A percentile compares a stretch with the other conserved stretches of the same genome.
Conservation (phyloP, 805 yeast species). For the Torulaspora gathmanii region DNA sequence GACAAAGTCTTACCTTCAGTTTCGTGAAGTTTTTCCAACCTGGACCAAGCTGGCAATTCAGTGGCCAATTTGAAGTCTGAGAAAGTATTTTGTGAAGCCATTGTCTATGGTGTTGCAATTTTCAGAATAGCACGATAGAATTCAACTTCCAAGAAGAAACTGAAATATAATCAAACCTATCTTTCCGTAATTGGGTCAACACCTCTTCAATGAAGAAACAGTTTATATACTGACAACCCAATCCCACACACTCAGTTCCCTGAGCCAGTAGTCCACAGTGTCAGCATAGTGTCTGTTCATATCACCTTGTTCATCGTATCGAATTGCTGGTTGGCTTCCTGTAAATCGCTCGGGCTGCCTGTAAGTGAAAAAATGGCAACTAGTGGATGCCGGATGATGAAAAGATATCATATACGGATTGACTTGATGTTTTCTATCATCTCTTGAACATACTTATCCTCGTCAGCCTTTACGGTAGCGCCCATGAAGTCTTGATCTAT, state of each 20-base stretch:
- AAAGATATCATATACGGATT: constrained; percentile 1
- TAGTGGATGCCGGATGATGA: constrained; percentile 1
- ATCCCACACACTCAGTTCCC: neutral
- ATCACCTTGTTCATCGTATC: constrained; percentile 1
- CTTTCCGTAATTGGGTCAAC: neutral
- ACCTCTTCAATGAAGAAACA: neutral
- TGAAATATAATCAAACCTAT: neutral
- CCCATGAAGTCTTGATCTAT: constrained; percentile 10
- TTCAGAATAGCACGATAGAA: neutral
- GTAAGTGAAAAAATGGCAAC: neutral
- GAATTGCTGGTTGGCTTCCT: constrained; percentile 1
- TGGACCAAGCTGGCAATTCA: constrained; percentile 81
- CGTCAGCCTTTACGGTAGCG: constrained; percentile 11
- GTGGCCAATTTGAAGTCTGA: constrained; percentile 55
- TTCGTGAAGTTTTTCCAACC: constrained; percentile 67
- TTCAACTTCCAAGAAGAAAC: neutral
- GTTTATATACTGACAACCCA: neutral
- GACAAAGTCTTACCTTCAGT: constrained; percentile 63
- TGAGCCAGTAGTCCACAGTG: neutral
- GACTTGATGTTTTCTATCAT: constrained; percentile 20
- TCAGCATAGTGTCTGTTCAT: neutral
- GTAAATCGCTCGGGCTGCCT: constrained; percentile 4
- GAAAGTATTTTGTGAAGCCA: constrained; percentile 32
- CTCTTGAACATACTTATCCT: constrained; percentile 19
- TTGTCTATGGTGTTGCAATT: constrained; percentile 1